Base-by-base conservation (phyloP, 306 rosid genomes). In the Quercus agrifolia region DNA sequence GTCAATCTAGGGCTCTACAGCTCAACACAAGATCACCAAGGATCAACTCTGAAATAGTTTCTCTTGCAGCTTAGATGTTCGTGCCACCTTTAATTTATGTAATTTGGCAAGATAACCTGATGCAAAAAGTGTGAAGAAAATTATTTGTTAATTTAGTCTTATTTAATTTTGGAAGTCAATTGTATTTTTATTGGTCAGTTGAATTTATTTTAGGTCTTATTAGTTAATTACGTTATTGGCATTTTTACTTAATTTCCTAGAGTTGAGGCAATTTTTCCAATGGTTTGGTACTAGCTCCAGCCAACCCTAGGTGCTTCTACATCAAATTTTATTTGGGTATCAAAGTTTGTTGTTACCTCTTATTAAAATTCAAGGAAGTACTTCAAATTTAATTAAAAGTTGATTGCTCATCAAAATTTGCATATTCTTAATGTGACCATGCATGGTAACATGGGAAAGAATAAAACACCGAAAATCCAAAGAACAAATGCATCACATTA, bases 11-110 rank as follows among this genome's bases (percentile, higher is more conserved):
- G 74, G 55, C 63, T 61, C n/a, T 21, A 49, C 23, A 25, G 33
- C 44, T 30, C 41, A 74, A 73, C 72, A 63, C 27, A 59, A 77
- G 76, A 77, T 25, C 59, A 49, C 58, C 30, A 51, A 49, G 56
- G 0, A 25, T 31, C 35, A 46, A 69, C 44, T 69, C 64, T 52
- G 62, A 49, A 49, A 49, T 10, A 56, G 77, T 64, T 51, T 15
- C 73, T 56, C 69, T 46, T 70, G 73, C 63, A 23, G 66, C 54
- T 58, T 56, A 74, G 55, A 49, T 33, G 56, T 28, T 76, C 51
- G 10, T 4, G 78, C 27, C 70, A 49, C 38, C 19, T 61, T 56
- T 72, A 51, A 11, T 4, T 46, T 10, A 71, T 30, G 70, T 64
- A 30, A 64, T 30, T 30, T 64, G 70, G 44, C 70, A 64, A 11